A percentile compares a stretch with the other conserved stretches of the same genome.
Evolutionary conservation across 208 protist genomes (phyloP).

Genomic region (Crithidia sp.): DNA sequence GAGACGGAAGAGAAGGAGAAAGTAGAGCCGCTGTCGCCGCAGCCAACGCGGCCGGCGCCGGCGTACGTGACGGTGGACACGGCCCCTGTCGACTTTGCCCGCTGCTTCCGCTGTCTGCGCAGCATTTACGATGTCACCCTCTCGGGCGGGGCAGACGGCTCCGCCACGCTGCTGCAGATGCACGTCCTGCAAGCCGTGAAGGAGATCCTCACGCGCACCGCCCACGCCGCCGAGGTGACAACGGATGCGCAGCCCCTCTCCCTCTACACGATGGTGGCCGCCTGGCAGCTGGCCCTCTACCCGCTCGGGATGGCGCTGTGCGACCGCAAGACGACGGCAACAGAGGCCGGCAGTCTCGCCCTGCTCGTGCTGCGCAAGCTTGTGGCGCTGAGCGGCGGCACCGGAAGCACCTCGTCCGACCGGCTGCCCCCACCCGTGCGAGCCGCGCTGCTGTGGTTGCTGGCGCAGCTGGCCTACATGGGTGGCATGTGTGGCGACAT

Average conservation of each 20-base stretch:
- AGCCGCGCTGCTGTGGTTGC: constrained; percentile 49
- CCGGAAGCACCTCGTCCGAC: constrained; percentile 19
- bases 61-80: constrained; percentile 31
- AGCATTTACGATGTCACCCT: constrained; percentile 33
- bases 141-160: constrained; percentile 11
- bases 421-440: constrained; percentile 44
- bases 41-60: neutral
- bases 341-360: constrained; percentile 75
- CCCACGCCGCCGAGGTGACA: constrained; percentile 33
- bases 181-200: constrained; percentile 79
- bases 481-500: constrained; percentile 80
- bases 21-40: neutral
- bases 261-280: constrained; percentile 52
- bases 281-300: constrained; percentile 73
- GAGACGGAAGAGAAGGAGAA: neutral
- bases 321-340: constrained; percentile 43
- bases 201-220: constrained; percentile 71
- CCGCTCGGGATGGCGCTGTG: constrained; percentile 68
- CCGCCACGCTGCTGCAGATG: constrained; percentile 55
- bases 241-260: constrained; percentile 17
- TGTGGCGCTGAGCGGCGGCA: constrained; percentile 50
- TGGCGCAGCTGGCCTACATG: constrained; percentile 77
- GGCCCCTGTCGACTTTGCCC: constrained; percentile 35
- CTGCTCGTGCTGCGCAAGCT: constrained; percentile 78
- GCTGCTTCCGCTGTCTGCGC: constrained; percentile 62